These are phyloP conservation scores for Fusarium mexicanum DNA, from an alignment of 2,329 filamentous ascomycete species.

Conservation along the genomic window DNA sequence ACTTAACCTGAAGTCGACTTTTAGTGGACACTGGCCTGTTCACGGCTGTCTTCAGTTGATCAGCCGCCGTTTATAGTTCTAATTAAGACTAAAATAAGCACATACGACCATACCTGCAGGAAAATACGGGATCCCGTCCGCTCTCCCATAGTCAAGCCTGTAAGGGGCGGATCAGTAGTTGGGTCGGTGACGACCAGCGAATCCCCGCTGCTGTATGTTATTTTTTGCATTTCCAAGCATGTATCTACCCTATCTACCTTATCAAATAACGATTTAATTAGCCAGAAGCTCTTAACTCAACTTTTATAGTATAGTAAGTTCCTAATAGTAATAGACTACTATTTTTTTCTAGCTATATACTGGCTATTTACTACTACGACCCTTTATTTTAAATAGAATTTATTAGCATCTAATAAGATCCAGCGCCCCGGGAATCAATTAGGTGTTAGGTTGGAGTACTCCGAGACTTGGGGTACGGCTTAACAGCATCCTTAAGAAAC, in stretches of 20 bases:
- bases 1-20: not conserved
- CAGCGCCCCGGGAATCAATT: no score
- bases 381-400: accelerated
- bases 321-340: accelerated
- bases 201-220: slow-evolving; percentile 3
- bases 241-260: no score
- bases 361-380: not conserved
- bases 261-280: accelerated
- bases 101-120: slow-evolving; percentile 5
- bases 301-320: not conserved
- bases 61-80: accelerated
- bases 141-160: slow-evolving; percentile 7
- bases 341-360: no score
- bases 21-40: not conserved
- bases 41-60: accelerated
- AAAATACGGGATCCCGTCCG: slow-evolving; percentile 10
- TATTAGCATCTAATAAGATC: not conserved
- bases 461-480: not conserved
- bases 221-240: not conserved
- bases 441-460: not conserved
- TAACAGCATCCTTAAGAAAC: no score
- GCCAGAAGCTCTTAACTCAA: no score
- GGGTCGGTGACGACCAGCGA: slow-evolving; percentile 10
- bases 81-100: accelerated
- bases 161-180: slow-evolving; percentile 4